A percentile compares a stretch with the other conserved stretches of the same genome.
Conservation (phyloP, 345 rosid genomes). For the Acer saccharum region DNA sequence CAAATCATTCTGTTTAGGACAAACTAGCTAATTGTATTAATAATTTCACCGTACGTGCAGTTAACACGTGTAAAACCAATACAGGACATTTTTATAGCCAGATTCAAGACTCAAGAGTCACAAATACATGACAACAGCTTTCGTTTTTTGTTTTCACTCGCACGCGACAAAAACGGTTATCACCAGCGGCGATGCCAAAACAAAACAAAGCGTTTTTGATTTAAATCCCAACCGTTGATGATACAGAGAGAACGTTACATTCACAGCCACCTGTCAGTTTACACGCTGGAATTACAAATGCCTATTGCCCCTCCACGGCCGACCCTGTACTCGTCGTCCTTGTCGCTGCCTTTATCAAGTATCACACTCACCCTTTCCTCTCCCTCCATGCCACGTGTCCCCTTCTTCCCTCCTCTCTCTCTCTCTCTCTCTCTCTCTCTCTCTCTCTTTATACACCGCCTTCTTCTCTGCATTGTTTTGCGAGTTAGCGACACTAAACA, state of each 20-base stretch:
- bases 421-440: background rate
- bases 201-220: background rate
- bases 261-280: background rate
- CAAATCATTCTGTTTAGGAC: background rate
- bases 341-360: slow-evolving; percentile 10
- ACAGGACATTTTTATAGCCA: too few species aligned
- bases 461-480: background rate
- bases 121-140: background rate
- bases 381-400: slow-evolving; percentile 39
- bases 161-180: background rate
- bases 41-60: background rate
- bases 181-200: background rate
- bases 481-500: too few species aligned
- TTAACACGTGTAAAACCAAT: slow-evolving; percentile 12
- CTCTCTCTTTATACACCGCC: background rate
- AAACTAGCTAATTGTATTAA: background rate
- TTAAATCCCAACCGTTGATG: background rate
- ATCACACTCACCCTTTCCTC: background rate
- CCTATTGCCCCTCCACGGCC: too few species aligned
- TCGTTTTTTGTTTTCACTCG: too few species aligned
- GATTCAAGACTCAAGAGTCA: background rate
- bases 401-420: background rate
- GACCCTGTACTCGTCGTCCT: slow-evolving; percentile 28
- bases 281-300: too few species aligned
- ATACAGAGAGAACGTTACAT: background rate